These are phyloP conservation scores for Clavulina sp. DNA, from an alignment of 768 basidiomycete species.

Conservation along the genomic window DNA sequence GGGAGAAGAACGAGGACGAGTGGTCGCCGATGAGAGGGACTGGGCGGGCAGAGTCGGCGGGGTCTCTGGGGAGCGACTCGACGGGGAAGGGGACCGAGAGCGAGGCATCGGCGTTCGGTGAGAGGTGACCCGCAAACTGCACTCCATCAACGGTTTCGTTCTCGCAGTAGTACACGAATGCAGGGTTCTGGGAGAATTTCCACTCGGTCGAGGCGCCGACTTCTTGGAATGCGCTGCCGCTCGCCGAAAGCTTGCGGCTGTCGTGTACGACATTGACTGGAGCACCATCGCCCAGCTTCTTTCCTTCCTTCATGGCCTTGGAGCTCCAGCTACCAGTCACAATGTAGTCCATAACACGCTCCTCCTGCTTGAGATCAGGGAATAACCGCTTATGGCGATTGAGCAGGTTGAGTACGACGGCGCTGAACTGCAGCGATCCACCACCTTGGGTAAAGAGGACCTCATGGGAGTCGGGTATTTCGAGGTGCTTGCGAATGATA, in stretches of 20 bases:
- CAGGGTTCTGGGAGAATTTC: constrained; percentile 62
- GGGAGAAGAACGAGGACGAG: constrained; percentile 91
- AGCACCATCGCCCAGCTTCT: constrained; percentile 39
- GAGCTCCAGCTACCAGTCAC: constrained; percentile 87
- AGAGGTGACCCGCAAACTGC: constrained; percentile 52
- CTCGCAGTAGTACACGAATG: constrained; percentile 94
- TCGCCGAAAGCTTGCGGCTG: constrained; percentile 38
- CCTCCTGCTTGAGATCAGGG: constrained; percentile 36
- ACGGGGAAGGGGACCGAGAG: constrained; percentile 52
- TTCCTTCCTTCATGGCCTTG: constrained; percentile 71
- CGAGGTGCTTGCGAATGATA: constrained; percentile 57
- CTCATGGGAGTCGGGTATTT: constrained; percentile 65
- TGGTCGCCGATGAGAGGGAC: constrained; percentile 83
- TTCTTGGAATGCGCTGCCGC: constrained; percentile 56
- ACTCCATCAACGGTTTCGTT: constrained; percentile 98
- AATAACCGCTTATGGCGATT: constrained; percentile 65
- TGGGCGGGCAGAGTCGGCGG: constrained; percentile 24
- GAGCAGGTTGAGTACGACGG: constrained; percentile 80
- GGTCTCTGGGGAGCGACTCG: constrained; percentile 39
- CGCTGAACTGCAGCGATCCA: constrained; percentile 81
- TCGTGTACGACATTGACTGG: constrained; percentile 57
- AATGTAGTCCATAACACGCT: constrained; percentile 67
- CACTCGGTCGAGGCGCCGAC: constrained; percentile 62
- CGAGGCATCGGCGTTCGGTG: constrained; percentile 23
- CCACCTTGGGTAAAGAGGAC: constrained; percentile 93